phyloP scores from a whole-genome alignment of 2,329 filamentous ascomycete species.

The Pyrenophora tritici-repentis region DNA sequence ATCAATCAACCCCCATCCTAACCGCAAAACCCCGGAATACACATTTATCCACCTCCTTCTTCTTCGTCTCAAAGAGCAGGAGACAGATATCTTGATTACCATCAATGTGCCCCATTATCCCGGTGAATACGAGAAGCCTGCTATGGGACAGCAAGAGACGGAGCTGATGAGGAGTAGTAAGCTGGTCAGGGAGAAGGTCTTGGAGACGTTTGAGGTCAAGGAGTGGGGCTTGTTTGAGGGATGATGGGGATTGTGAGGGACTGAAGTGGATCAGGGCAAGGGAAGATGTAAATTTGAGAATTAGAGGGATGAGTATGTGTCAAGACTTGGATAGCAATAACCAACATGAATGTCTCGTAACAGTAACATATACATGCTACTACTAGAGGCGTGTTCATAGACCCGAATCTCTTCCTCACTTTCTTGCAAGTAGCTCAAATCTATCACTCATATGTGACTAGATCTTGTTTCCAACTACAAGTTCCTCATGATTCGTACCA shows the following conservation, averaged over 20 bases:
- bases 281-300: background rate
- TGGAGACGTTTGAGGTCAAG: conserved; percentile 75
- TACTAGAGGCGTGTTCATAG: too few species aligned
- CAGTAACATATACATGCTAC: too few species aligned
- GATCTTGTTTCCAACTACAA: too few species aligned
- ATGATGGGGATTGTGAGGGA: conserved; percentile 3
- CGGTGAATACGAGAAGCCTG: conserved; percentile 69
- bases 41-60: conserved; percentile 79
- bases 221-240: conserved; percentile 75
- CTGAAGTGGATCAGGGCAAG: background rate
- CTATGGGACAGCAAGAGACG: conserved; percentile 38
- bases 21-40: conserved; percentile 55
- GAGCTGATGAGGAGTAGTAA: conserved; percentile 66
- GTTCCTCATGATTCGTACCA: too few species aligned
- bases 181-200: conserved; percentile 71
- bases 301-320: too few species aligned
- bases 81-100: conserved; percentile 80
- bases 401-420: too few species aligned
- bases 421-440: too few species aligned
- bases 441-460: too few species aligned
- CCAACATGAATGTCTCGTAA: too few species aligned
- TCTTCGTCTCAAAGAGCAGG: conserved; percentile 73
- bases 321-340: too few species aligned
- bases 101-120: conserved; percentile 86
- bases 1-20: conserved; percentile 34